Evolutionary conservation across 1,139 yeast genomes (phyloP).

Genomic region (Kodamaea plutei): DNA sequence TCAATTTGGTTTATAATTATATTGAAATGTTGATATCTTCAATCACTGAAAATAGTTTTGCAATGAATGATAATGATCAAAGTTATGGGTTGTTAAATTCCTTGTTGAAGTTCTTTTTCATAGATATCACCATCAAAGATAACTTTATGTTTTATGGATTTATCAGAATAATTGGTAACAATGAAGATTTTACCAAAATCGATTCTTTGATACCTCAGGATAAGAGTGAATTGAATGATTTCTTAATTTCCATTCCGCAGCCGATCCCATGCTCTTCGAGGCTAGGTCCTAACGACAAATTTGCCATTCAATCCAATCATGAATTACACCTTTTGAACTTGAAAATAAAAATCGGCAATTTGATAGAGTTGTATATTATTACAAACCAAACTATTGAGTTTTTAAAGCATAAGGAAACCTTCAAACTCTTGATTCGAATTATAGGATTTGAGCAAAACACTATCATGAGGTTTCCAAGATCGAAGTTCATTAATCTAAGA

Average conservation of each 20-base stretch:
- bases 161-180: conserved; percentile 52
- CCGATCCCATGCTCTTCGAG: conserved; percentile 22
- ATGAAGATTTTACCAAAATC: conserved; percentile 33
- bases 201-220: conserved; percentile 30
- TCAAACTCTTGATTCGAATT: conserved; percentile 42
- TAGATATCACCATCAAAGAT: conserved; percentile 38
- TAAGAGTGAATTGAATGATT: conserved; percentile 22
- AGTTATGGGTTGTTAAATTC: conserved; percentile 29
- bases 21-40: conserved; percentile 43
- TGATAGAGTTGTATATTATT: conserved; percentile 43
- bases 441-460: conserved; percentile 51
- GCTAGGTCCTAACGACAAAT: conserved; percentile 9
- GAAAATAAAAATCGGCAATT: conserved; percentile 36
- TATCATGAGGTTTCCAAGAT: conserved; percentile 46
- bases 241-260: conserved; percentile 27
- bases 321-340: conserved; percentile 40
- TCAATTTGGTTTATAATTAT: conserved; percentile 32
- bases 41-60: conserved; percentile 29
- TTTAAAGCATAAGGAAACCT: conserved; percentile 33
- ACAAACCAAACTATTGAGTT: conserved; percentile 27
- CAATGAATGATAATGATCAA: conserved; percentile 15
- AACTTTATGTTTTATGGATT: conserved; percentile 49
- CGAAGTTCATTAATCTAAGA: conserved; percentile 36
- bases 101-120: conserved; percentile 34
- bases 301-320: conserved; percentile 29